phyloP scores from a whole-genome alignment of 805 yeast genomes.

The Metschnikowia shivogae region DNA sequence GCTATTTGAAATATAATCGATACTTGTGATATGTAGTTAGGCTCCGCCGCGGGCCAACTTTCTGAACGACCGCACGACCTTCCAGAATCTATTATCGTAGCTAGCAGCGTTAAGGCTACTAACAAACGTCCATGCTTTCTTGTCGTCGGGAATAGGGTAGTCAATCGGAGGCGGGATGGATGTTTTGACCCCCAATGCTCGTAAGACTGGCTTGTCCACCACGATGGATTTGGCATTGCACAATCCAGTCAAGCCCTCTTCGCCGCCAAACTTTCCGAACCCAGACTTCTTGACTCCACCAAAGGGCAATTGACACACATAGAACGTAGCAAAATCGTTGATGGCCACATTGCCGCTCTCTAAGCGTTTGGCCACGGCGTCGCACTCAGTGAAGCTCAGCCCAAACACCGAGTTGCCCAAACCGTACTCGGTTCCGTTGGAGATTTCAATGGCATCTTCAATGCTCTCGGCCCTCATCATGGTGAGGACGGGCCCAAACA shows the following conservation, averaged over 20 bases:
- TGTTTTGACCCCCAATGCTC: conserved; percentile 56
- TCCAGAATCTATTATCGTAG: conserved; percentile 73
- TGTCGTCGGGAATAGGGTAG: conserved; percentile 80
- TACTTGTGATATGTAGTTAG: conserved; percentile 5
- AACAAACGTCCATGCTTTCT: conserved; percentile 87
- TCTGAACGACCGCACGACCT: conserved; percentile 40
- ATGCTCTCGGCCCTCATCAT: conserved; percentile 67
- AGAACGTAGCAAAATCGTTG: conserved; percentile 95
- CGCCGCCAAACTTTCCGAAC: conserved; percentile 97
- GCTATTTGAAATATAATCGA: not conserved
- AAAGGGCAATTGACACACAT: conserved; percentile 93
- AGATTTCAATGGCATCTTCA: conserved; percentile 67
- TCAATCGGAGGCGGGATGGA: conserved; percentile 85
- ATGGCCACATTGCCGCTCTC: conserved; percentile 92
- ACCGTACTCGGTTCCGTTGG: conserved; percentile 85
- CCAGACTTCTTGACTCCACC: conserved; percentile 95
- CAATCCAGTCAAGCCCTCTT: conserved; percentile 88
- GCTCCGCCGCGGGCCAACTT: conserved; percentile 34
- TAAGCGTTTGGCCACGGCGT: conserved; percentile 58
- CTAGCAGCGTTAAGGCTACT: conserved; percentile 78
- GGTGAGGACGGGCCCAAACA: conserved; percentile 88
- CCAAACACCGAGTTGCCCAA: conserved; percentile 92
- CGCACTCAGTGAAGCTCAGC: conserved; percentile 50
- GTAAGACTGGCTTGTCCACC: conserved; percentile 71
- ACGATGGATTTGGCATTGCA: conserved; percentile 86